Conservation (phyloP, 257 asterid species). For the Capsicum baccatum region DNA sequence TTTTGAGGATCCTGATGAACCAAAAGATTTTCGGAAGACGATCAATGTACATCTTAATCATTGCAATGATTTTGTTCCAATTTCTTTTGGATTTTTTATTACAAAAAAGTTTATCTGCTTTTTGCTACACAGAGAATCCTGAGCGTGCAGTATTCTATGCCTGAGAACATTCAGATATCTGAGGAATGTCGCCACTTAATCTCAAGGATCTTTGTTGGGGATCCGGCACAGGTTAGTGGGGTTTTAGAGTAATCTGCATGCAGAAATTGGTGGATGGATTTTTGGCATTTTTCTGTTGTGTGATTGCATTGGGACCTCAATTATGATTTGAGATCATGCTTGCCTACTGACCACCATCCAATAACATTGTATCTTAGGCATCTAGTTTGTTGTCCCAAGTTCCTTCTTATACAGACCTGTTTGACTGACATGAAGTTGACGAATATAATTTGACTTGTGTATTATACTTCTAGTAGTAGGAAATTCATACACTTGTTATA, state of each 20-base stretch:
- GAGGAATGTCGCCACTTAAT: slow-evolving; percentile 71
- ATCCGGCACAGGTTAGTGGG: slow-evolving; percentile 62
- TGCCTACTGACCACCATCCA: slow-evolving; percentile 17
- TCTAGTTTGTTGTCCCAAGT: neutral
- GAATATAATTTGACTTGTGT: neutral
- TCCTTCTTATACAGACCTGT: neutral
- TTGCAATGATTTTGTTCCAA: neutral
- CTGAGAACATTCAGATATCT: slow-evolving; percentile 61
- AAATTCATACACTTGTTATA: neutral
- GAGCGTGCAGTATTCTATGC: slow-evolving; percentile 68
- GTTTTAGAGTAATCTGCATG: slow-evolving; percentile 19
- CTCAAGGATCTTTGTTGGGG: slow-evolving; percentile 73
- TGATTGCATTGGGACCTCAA: neutral
- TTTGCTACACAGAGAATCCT: slow-evolving; percentile 56
- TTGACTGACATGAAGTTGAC: neutral
- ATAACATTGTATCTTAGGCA: neutral
- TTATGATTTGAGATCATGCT: neutral
- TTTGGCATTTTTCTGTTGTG: slow-evolving; percentile 15
- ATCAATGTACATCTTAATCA: slow-evolving; percentile 44
- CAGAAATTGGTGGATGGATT: neutral
- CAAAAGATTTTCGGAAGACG: slow-evolving; percentile 78
- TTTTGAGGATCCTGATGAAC: slow-evolving; percentile 88
- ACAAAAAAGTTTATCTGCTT: neutral
- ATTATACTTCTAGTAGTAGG: neutral
- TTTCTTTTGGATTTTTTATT: neutral